Conservation (phyloP, 148 eudicot genomes). For the Limonium bicolor region DNA sequence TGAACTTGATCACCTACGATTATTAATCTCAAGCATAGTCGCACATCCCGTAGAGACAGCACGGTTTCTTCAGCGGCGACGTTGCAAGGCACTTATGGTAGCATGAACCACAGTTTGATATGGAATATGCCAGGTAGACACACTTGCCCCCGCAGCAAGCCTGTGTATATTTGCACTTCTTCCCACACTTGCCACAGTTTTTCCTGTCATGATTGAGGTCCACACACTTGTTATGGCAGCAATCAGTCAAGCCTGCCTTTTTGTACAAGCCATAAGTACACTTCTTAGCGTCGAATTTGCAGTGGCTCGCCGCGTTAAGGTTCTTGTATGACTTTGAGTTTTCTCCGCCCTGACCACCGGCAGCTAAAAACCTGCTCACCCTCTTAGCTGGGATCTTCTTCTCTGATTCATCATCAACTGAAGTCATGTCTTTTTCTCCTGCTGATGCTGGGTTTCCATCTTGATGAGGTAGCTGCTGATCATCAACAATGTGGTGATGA, state of each 20-base stretch:
- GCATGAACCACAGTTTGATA: slow-evolving; percentile 51
- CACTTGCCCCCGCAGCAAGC: slow-evolving; percentile 46
- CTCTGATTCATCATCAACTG: background rate
- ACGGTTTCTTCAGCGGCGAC: slow-evolving; percentile 19
- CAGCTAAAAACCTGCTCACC: slow-evolving; percentile 34
- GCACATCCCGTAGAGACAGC: slow-evolving; percentile 51
- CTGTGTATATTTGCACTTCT: too few relatives aligned
- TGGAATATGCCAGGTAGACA: slow-evolving; percentile 27
- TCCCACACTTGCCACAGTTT: too few relatives aligned
- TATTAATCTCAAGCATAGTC: slow-evolving; percentile 44
- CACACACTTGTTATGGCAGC: slow-evolving; percentile 57
- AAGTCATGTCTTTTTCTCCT: too few relatives aligned
- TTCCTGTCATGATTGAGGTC: slow-evolving; percentile 22
- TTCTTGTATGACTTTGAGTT: slow-evolving; percentile 11
- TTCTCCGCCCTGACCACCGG: background rate
- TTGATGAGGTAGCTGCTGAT: too few relatives aligned
- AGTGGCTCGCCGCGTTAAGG: slow-evolving; percentile 36
- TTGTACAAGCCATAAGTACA: slow-evolving; percentile 13
- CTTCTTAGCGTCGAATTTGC: slow-evolving; percentile 24
- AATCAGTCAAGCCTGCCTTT: slow-evolving; percentile 21
- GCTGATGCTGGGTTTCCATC: too few relatives aligned
- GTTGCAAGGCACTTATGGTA: slow-evolving; percentile 15
- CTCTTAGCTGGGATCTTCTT: slow-evolving; percentile 9
- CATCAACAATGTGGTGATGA: too few relatives aligned
- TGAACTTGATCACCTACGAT: too few relatives aligned